phyloP scores from a whole-genome alignment of 495 filamentous ascomycete genomes.

The Daldinia loculata region DNA sequence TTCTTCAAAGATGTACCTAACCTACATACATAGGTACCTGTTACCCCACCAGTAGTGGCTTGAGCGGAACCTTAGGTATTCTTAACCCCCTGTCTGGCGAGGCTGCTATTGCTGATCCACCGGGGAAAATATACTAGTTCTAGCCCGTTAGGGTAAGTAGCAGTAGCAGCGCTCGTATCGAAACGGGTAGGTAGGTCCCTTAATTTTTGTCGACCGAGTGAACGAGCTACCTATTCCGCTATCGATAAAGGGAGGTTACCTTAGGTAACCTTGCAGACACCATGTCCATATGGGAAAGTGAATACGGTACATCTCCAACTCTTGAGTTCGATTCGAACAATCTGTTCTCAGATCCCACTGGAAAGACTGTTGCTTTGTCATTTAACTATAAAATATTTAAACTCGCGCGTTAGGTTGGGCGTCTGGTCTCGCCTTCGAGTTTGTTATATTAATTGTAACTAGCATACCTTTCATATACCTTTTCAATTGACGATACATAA shows the following conservation, averaged over 20 bases:
- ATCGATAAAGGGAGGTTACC: constrained; percentile 30
- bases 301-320: constrained; percentile 43
- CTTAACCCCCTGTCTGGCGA: neutral
- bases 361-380: constrained; percentile 20
- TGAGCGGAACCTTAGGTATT: neutral
- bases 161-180: constrained; percentile 12
- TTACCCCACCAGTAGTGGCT: constrained; percentile 7
- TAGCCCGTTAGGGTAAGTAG: constrained; percentile 28
- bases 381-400: constrained; percentile 12
- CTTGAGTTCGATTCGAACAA: constrained; percentile 28
- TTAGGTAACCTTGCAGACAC: constrained; percentile 27
- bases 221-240: constrained; percentile 1
- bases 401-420: constrained; percentile 14
- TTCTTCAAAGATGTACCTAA: neutral
- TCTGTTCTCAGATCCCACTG: constrained; percentile 36
- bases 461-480: neutral
- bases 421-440: constrained; percentile 20
- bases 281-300: constrained; percentile 37
- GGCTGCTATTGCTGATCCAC: constrained; percentile 8
- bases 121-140: constrained; percentile 1
- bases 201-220: neutral
- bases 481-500: constrained; percentile 5
- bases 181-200: constrained; percentile 35
- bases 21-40: no score
- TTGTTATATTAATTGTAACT: constrained; percentile 14